Percentiles rank a stretch among this genome's conserved stretches.
Evolutionary conservation across 2,329 filamentous ascomycete genomes (phyloP).

Genomic region (Fusarium mangiferae): DNA sequence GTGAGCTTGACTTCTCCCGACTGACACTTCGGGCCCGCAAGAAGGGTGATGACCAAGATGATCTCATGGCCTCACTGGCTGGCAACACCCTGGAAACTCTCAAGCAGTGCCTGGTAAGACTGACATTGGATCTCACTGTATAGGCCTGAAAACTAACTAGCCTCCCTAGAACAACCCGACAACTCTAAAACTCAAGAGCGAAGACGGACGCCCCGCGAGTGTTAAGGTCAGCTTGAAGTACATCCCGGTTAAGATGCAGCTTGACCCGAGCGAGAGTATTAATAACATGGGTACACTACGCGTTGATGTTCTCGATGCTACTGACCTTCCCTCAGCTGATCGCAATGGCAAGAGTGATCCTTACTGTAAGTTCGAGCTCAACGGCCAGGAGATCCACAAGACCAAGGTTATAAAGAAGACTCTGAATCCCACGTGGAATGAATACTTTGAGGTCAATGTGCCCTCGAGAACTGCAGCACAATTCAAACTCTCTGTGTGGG

Average conservation of each 20-base stretch:
- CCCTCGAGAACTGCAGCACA: slow-evolving; percentile 86
- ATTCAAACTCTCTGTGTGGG: slow-evolving; percentile 85
- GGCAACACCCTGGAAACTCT: slow-evolving; percentile 89
- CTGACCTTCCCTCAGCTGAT: slow-evolving; percentile 90
- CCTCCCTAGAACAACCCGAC: slow-evolving; percentile 84
- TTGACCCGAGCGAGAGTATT: slow-evolving; percentile 95
- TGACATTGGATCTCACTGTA: too few species aligned
- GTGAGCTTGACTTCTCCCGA: slow-evolving; percentile 95
- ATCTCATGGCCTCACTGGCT: slow-evolving; percentile 82
- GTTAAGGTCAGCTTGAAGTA: slow-evolving; percentile 95
- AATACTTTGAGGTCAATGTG: slow-evolving; percentile 87
- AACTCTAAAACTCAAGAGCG: slow-evolving; percentile 79
- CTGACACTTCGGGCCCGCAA: slow-evolving; percentile 89
- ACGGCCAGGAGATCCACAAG: slow-evolving; percentile 91
- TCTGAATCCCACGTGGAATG: slow-evolving; percentile 93
- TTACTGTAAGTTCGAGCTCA: slow-evolving; percentile 93
- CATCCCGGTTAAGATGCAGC: slow-evolving; percentile 90
- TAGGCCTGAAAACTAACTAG: neutral
- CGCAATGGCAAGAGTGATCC: slow-evolving; percentile 97
- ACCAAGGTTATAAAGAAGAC: slow-evolving; percentile 98
- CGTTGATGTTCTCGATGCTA: slow-evolving; percentile 89
- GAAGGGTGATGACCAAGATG: slow-evolving; percentile 79
- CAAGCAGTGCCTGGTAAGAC: slow-evolving; percentile 82
- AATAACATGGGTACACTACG: slow-evolving; percentile 98
- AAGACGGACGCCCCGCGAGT: slow-evolving; percentile 75